These are phyloP conservation scores for Heterobasidion annosum DNA, from an alignment of 1,284 basidiomycete species.

Conservation along the genomic window DNA sequence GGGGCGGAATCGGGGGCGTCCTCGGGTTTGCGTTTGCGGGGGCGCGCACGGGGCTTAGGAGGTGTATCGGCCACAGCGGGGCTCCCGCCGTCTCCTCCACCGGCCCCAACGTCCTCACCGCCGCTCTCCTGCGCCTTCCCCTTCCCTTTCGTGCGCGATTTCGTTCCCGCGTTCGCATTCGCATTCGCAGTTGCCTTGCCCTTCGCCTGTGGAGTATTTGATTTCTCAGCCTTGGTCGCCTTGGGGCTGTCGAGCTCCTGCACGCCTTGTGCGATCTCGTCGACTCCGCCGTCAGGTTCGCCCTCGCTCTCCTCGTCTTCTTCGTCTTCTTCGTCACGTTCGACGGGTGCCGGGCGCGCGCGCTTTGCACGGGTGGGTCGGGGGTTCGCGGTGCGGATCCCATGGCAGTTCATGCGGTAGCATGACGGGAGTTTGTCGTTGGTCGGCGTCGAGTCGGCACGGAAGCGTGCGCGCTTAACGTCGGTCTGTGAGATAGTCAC, in stretches of 20 bases:
- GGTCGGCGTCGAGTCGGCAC: conserved; percentile 58
- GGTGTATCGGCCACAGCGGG: conserved; percentile 3
- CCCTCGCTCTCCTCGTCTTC: conserved; percentile 21
- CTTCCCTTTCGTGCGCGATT: conserved; percentile 4
- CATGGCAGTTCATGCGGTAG: conserved; percentile 40
- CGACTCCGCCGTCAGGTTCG: conserved; percentile 22
- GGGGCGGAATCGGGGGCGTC: too few species aligned
- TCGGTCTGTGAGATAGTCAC: conserved; percentile 41
- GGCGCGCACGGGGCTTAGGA: conserved; percentile 16
- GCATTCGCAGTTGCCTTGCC: conserved; percentile 7
- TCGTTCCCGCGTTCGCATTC: conserved; percentile 8
- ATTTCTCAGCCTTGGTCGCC: conserved; percentile 4
- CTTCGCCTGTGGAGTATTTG: conserved; percentile 8
- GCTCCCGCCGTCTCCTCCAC: background rate
- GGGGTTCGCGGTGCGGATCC: conserved; percentile 25
- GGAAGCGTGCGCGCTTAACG: conserved; percentile 63
- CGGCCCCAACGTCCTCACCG: conserved; percentile 2
- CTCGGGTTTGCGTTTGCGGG: background rate
- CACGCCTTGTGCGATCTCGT: conserved; percentile 18
- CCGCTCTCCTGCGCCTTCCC: conserved; percentile 8
- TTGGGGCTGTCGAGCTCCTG: conserved; percentile 9
- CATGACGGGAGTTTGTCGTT: conserved; percentile 64
- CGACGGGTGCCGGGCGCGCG: conserved; percentile 11
- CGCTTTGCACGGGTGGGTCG: conserved; percentile 6
- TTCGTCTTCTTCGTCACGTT: conserved; percentile 17